Conservation (phyloP, 768 basidiomycete genomes). For the Calocybe gangraenosa region DNA sequence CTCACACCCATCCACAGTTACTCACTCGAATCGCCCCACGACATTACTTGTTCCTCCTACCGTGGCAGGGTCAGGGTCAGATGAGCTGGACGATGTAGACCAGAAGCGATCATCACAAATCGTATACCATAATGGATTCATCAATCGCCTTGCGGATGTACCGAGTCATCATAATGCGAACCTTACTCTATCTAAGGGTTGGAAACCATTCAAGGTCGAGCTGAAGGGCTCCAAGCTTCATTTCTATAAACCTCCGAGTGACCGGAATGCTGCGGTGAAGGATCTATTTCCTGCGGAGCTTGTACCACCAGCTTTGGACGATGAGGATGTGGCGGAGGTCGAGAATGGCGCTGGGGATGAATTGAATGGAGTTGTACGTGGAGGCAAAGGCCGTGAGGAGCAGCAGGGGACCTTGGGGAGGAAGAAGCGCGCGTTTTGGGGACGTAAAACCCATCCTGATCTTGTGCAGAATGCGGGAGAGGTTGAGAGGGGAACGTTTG, state of each 20-base stretch:
- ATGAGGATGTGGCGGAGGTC: constrained; percentile 30
- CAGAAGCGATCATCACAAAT: constrained; percentile 73
- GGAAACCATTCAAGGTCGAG: constrained; percentile 86
- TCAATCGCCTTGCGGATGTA: constrained; percentile 64
- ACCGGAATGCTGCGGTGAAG: constrained; percentile 59
- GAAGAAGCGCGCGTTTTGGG: constrained; percentile 75
- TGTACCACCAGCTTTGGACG: constrained; percentile 50
- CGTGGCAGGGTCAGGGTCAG: constrained; percentile 37
- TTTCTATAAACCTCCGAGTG: constrained; percentile 81
- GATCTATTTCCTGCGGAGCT: constrained; percentile 70
- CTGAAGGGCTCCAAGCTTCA: constrained; percentile 82
- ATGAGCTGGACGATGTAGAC: constrained; percentile 27
- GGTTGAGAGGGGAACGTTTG: constrained; percentile 66
- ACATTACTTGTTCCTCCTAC: constrained; percentile 47
- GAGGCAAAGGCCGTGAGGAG: constrained; percentile 22
- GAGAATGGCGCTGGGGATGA: constrained; percentile 17
- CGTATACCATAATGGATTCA: constrained; percentile 67
- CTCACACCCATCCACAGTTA: constrained; percentile 2
- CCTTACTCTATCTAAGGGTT: constrained; percentile 54
- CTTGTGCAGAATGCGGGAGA: constrained; percentile 37
- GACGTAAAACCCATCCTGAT: constrained; percentile 70
- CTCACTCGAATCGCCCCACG: constrained; percentile 17
- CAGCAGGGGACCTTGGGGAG: constrained; percentile 26
- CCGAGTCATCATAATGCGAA: constrained; percentile 33
- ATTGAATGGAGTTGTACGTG: constrained; percentile 3